These are phyloP conservation scores for Carex cristatella DNA, from an alignment of 176 grass and related monocot genomes.

Conservation along the genomic window DNA sequence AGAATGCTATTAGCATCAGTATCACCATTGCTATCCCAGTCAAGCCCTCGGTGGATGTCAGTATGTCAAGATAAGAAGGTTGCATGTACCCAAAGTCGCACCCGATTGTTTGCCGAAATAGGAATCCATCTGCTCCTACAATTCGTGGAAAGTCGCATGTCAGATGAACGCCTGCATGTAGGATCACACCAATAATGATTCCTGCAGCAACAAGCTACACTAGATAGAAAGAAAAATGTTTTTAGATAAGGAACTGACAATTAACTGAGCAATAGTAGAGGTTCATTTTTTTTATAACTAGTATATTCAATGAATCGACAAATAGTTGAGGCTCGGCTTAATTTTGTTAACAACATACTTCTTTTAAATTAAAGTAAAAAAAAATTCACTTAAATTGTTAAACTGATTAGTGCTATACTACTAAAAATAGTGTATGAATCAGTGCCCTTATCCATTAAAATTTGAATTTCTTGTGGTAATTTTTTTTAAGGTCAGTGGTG, in stretches of 20 bases:
- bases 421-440: background rate
- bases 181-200: constrained; percentile 47
- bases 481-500: too few species aligned
- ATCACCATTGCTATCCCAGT: constrained; percentile 65
- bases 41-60: constrained; percentile 40
- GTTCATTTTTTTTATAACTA: background rate
- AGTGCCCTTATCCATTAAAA: background rate
- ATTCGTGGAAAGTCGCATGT: constrained; percentile 67
- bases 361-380: background rate
- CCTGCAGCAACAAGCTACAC: constrained; percentile 47
- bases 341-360: background rate
- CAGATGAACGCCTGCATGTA: constrained; percentile 59
- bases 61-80: constrained; percentile 56
- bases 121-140: constrained; percentile 24
- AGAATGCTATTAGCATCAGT: constrained; percentile 52
- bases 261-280: background rate
- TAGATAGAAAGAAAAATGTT: constrained; percentile 23
- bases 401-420: background rate
- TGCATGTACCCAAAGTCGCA: constrained; percentile 37
- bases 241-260: background rate
- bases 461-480: background rate
- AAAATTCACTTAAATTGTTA: background rate
- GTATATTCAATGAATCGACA: background rate
- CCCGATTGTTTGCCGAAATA: constrained; percentile 44
- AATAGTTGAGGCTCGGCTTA: background rate